Evolutionary conservation across 75 land plant species (phyloP).

Genomic region (Sequoia sempervirens): DNA sequence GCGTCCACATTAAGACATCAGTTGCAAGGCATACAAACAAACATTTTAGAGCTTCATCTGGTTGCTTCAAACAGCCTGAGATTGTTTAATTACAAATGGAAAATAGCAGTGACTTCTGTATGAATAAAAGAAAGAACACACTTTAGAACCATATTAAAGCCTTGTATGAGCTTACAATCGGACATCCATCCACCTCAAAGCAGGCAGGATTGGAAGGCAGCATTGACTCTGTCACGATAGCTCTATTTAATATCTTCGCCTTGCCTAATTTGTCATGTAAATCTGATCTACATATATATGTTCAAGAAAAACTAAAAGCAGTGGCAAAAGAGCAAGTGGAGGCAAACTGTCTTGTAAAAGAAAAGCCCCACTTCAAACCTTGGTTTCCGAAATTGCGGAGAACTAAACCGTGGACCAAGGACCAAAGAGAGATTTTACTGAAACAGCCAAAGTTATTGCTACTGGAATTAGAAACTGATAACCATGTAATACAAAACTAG

Average conservation of each 20-base stretch:
- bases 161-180: not conserved
- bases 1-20: not conserved
- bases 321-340: not conserved
- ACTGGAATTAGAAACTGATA: not conserved
- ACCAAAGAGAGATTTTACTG: not conserved
- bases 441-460: not conserved
- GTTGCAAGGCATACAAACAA: not conserved
- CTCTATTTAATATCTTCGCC: not conserved
- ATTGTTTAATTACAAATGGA: not conserved
- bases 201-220: not conserved
- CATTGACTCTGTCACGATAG: not conserved
- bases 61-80: not conserved
- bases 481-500: not conserved
- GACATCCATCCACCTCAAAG: conserved; percentile 3
- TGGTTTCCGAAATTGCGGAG: not conserved
- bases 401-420: not conserved
- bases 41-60: not conserved
- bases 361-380: not conserved
- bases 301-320: not conserved
- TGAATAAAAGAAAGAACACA: not conserved
- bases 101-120: not conserved
- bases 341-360: not conserved
- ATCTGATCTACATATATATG: not conserved
- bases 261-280: not conserved
- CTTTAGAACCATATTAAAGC: not conserved